Evolutionary conservation across 2,329 filamentous ascomycete genomes (phyloP), one percentile per base, ranked within the genome.

Genomic region (Neurospora sp.): DNA sequence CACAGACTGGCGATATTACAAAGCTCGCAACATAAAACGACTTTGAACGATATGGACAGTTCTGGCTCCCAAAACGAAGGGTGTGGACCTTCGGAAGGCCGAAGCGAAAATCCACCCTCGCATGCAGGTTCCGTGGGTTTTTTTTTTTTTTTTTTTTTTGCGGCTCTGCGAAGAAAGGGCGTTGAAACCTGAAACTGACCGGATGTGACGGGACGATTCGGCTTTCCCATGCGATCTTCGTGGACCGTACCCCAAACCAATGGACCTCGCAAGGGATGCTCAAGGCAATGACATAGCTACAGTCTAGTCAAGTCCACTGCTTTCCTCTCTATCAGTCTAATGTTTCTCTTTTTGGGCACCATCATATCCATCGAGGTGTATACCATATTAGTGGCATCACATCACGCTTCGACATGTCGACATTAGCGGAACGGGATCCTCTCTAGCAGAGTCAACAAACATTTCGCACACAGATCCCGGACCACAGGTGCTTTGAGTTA

Each of bases 151-250:
- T n/a, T n/a, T n/a, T n/a, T n/a, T n/a, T n/a, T 36, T 62, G 52
- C 52, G 52, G 52, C 52, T 62, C 52, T 62, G 28, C 52, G 8
- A 52, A 11, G 6, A 11, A 23, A 8, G 8, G 19, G 19, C 19
- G 19, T 19, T 19, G 19, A 19, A 19, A 19, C 19, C 19, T 19
- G 19, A 19, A 19, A 17, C 3, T 10, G 52, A 33, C 5, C 52
- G 52, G 52, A 62, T 62, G 23, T 62, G 52, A 33, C 52, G 52
- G 52, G 6, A 62, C 52, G 52, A 62, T 8, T 62, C 52, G 8
- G 41, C 52, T 33, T 23, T 52, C 19, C 43, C 10, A 23, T 15
- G 11, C 11, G 19, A 28, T 12, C 4, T 28, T 52, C 19, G 43
- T 11, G 19, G 43, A 1, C 19, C 19, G 43, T 62, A 62, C 23